Percentiles rank a stretch among this genome's conserved stretches.
phyloP scores from a whole-genome alignment of 2,329 filamentous ascomycete genomes.

The Aspergillus calidoustus region DNA sequence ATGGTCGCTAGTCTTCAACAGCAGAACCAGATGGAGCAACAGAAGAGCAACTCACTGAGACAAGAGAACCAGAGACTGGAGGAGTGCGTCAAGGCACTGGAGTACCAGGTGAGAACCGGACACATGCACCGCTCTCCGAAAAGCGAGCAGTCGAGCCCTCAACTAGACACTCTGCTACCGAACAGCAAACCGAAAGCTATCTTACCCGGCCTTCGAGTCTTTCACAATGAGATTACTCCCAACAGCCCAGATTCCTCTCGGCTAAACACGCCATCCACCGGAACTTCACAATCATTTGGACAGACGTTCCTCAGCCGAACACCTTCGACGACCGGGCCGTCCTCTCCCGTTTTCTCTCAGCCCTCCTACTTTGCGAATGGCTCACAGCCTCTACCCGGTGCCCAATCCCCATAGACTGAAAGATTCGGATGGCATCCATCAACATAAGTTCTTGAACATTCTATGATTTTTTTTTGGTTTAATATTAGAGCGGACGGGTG shows the following conservation, averaged over 20 bases:
- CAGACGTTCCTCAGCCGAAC: conserved; percentile 37
- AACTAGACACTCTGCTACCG: conserved; percentile 31
- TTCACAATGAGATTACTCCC: conserved; percentile 41
- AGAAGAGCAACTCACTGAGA: conserved; percentile 40
- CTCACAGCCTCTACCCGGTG: conserved; percentile 14
- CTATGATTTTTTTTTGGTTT: conserved; percentile 22
- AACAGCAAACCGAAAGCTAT: conserved; percentile 38
- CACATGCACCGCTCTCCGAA: conserved; percentile 45
- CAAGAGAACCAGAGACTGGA: conserved; percentile 41
- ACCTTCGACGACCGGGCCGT: conserved; percentile 40
- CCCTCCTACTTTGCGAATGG: conserved; percentile 27
- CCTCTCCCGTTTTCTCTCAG: conserved; percentile 40
- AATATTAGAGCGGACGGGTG: conserved; percentile 18
- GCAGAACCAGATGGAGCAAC: conserved; percentile 41
- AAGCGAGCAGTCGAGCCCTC: conserved; percentile 34
- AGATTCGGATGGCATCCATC: neutral
- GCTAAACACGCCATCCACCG: conserved; percentile 29
- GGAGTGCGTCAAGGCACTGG: conserved; percentile 42
- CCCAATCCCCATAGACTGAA: conserved; percentile 24
- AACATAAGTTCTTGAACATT: conserved; percentile 2
- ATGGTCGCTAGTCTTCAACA: conserved; percentile 40
- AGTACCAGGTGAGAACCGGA: conserved; percentile 45
- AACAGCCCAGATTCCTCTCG: conserved; percentile 30
- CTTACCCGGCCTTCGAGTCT: conserved; percentile 41
- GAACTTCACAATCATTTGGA: conserved; percentile 35